phyloP scores from a whole-genome alignment of 202 grass and related monocot genomes.

The Panicum virgatum region DNA sequence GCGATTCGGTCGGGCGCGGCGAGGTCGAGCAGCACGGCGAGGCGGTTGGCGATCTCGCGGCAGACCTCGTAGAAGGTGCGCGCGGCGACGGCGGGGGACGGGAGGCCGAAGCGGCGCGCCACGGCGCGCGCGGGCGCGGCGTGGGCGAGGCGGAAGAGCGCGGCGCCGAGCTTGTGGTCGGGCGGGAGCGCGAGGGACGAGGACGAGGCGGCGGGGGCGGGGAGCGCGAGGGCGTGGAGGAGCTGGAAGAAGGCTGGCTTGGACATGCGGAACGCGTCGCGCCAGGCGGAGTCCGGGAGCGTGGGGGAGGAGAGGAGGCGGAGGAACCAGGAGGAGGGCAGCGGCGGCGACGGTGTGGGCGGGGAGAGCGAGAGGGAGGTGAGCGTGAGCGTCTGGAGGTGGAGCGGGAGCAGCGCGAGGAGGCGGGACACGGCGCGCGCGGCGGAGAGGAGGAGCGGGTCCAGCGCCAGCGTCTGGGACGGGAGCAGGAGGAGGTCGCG shows the following conservation, averaged over 20 bases:
- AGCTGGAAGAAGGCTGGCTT: slow-evolving; percentile 62
- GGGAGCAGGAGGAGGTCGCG: slow-evolving; percentile 52
- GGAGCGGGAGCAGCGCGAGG: slow-evolving; percentile 56
- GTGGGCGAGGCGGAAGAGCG: no score
- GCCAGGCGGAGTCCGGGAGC: slow-evolving; percentile 57
- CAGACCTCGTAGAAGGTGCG: no score
- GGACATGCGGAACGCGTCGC: slow-evolving; percentile 78
- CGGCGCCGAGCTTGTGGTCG: no score
- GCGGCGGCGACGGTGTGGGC: slow-evolving; percentile 35
- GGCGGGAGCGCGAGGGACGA: slow-evolving; percentile 18
- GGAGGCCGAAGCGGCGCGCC: no score
- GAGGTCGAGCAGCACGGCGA: no score
- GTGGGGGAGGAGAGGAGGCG: slow-evolving; percentile 49
- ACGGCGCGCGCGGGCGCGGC: no score
- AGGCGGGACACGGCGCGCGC: slow-evolving; percentile 60
- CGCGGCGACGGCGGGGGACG: no score
- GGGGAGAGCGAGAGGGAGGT: slow-evolving; percentile 54
- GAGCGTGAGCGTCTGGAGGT: slow-evolving; percentile 65
- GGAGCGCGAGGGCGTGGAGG: slow-evolving; percentile 62
- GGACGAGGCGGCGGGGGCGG: slow-evolving; percentile 33
- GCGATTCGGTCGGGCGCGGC: no score
- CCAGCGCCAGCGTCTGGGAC: slow-evolving; percentile 52
- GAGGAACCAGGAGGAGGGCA: slow-evolving; percentile 68
- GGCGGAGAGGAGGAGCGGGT: slow-evolving; percentile 63
- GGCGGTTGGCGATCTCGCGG: no score